Evolutionary conservation across 495 filamentous ascomycete genomes (phyloP), one percentile per base, ranked within the genome.

Genomic region (Hypoxylon crocopeplum): DNA sequence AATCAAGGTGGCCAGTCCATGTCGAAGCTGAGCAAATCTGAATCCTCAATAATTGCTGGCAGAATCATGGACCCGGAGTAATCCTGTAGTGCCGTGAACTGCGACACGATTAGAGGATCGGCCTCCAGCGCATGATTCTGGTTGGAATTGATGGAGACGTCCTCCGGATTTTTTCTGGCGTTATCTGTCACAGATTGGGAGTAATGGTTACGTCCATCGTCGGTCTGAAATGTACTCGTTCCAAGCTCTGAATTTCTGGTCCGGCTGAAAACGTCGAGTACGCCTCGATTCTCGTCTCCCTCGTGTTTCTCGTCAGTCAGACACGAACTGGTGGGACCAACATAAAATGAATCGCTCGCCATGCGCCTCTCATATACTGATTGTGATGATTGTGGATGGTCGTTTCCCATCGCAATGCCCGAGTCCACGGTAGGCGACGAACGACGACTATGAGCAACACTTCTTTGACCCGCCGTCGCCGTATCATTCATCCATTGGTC

Each of bases 401-500:
- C 27, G 2, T n/a, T 36, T 32, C 44, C 51, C 52, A 62, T 42
- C 24, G 47, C 51, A 21, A 66, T 62, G 2, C 62, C 57, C 1
- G 62, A 66, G 25, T 66, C 57, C 0, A 62, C 17, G 0, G 62
- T 61, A 21, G 51, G 51, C 0, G 62, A 66, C 21, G 56, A 54
- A 6, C 37, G 56, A 21, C 39, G 52, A 24, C 56, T 66, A 29
- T 66, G 62, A 48, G 51, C n/a, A 24, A 21, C 42, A 15, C 48
- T 49, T 6, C 10, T 32, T 32, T 24, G 45, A 3, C 41, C 51
- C 1, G 47, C 15, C 2, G 56, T 49, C 12, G 22, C 51, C 21
- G 50, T 60, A n/a, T 61, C 63, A 15, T 30, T 59, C n/a, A 56
- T 49, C 63, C 67, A 69, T 17, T 61, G 55, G 8, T 69, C 63